Base-by-base conservation (phyloP, 306 rosid species). In the Pachyrhizus erosus region DNA sequence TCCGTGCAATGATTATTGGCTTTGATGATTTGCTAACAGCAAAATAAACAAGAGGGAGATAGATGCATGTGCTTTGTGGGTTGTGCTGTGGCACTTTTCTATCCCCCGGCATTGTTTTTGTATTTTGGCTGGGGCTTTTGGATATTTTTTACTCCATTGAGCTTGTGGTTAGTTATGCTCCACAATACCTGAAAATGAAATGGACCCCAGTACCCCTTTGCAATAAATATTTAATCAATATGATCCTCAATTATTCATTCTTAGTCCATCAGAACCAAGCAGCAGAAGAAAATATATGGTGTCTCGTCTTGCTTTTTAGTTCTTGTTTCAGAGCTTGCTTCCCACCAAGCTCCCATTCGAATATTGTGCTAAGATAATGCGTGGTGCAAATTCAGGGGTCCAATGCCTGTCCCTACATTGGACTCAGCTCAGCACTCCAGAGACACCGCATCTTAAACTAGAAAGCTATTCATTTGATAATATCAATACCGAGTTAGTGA, bases 1-100 rank as follows among this genome's bases (percentile, higher is more conserved):
- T 92, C 92, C 89, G 87, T 84, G 93, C 91, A 92, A 91, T 92
- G 87, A 87, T 91, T 84, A 76, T 20, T 61, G 80, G 87, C 40
- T 80, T 69, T 79, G 68, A 87, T 84, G 73, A 88, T 88, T 80
- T 87, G 72, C 33, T 80, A 76, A 82, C 46, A 83, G 83, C 61
- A 84, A 82, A 79, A 77, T 76, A 86, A 85, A 84, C 76, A 76
- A 80, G 77, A 40, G 54, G 76, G 77, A 70, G 20, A 29, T 29
- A 15, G 86, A 69, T 78, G 89, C 96, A 92, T 91, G 94, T 91
- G 97, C 87, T 61, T 33, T 87, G 87, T 86, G 70, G 77, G 83
- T 79, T 76, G 84, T 83, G 87, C n/a, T n/a, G n/a, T n/a, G n/a
- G n/a, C n/a, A n/a, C n/a, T n/a, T n/a, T n/a, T n/a, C n/a, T n/a